These are phyloP conservation scores for Bremia lactucae DNA, from an alignment of 352 stramenopile genomes.

Conservation along the genomic window DNA sequence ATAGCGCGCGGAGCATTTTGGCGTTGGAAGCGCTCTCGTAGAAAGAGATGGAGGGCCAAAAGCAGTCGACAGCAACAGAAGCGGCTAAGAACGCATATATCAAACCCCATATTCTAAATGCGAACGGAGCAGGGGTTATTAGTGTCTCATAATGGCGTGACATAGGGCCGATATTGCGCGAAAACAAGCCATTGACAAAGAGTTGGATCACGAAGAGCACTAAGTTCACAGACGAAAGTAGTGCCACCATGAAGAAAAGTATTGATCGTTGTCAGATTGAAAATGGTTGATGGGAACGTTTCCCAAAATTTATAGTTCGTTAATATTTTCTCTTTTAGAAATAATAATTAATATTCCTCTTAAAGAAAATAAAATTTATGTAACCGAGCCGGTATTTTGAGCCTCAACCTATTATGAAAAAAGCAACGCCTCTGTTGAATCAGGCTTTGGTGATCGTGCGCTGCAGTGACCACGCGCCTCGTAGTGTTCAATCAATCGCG, in stretches of 20 bases:
- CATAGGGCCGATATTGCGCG: slow-evolving; percentile 38
- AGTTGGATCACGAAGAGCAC: slow-evolving; percentile 57
- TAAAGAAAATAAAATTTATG: too few species aligned
- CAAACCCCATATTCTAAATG: slow-evolving; percentile 72
- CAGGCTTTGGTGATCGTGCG: slow-evolving; percentile 20
- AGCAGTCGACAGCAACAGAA: slow-evolving; percentile 54
- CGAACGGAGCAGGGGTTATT: slow-evolving; percentile 62
- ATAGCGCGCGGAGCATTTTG: slow-evolving; percentile 39
- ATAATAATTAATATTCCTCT: too few species aligned
- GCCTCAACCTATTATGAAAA: too few species aligned
- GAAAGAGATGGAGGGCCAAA: slow-evolving; percentile 46
- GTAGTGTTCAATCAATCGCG: slow-evolving; percentile 1
- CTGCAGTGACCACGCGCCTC: slow-evolving; percentile 11
- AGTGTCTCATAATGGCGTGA: slow-evolving; percentile 57
- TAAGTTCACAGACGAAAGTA: slow-evolving; percentile 48
- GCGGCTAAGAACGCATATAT: slow-evolving; percentile 68
- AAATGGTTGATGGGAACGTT: too few species aligned
- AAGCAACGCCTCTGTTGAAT: slow-evolving; percentile 9
- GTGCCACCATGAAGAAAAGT: too few species aligned
- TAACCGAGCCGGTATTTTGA: too few species aligned
- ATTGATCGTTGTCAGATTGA: too few species aligned
- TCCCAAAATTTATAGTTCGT: too few species aligned
- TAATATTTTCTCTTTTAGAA: too few species aligned
- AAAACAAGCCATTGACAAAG: slow-evolving; percentile 42
- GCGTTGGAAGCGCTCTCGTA: slow-evolving; percentile 41